These are phyloP conservation scores for Powellomyces hirtus DNA, from an alignment of 192 early-diverging fungal species.

Conservation along the genomic window DNA sequence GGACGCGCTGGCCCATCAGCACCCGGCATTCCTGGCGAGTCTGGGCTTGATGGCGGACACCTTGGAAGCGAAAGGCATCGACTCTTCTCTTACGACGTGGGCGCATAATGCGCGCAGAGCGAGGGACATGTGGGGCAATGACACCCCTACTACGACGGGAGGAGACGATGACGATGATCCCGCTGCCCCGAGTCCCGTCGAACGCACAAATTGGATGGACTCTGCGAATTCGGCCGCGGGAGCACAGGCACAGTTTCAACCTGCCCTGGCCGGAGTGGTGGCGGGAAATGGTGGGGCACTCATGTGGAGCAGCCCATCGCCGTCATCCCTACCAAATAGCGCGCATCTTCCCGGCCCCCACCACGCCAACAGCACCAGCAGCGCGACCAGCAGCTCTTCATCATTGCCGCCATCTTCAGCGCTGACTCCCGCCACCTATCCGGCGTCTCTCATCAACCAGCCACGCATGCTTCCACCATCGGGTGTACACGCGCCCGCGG, in stretches of 20 bases:
- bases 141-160: neutral
- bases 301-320: conserved; percentile 3
- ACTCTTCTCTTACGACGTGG: neutral
- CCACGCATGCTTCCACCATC: neutral
- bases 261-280: neutral
- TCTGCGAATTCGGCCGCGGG: neutral
- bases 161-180: neutral
- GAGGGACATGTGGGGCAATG: neutral
- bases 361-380: neutral
- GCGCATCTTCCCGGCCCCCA: neutral
- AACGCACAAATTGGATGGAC: neutral
- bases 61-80: conserved; percentile 14
- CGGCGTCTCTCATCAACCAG: neutral
- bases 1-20: neutral
- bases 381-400: no score
- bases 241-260: neutral
- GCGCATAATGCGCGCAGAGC: neutral
- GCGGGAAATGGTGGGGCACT: neutral
- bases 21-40: neutral
- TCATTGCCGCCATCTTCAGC: no score
- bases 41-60: conserved; percentile 19
- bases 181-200: neutral
- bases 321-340: neutral
- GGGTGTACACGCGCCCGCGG: neutral
- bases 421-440: neutral